Conservation (phyloP, 139 green algal genomes). For the Chlorella sp. region DNA sequence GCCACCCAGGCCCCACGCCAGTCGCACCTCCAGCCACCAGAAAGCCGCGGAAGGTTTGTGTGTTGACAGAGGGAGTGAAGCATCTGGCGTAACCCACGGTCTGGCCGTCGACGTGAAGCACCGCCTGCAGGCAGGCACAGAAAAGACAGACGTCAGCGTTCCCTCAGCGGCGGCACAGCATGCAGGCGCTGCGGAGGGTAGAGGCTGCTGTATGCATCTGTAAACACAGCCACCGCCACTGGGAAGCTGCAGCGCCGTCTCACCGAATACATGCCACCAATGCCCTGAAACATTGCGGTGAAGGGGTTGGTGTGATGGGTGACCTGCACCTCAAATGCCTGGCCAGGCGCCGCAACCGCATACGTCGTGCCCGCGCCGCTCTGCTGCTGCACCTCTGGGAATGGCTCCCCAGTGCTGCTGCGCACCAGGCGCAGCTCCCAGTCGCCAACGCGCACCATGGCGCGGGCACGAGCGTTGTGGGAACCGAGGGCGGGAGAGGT, state of each 20-base stretch:
- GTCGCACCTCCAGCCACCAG: not conserved
- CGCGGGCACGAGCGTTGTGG: too few relatives aligned
- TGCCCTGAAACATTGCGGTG: too few relatives aligned
- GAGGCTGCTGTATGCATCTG: too few relatives aligned
- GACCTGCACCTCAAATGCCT: not conserved
- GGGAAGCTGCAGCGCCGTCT: too few relatives aligned
- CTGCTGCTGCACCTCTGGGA: not conserved
- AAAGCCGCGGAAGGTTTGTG: not conserved
- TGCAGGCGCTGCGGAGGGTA: too few relatives aligned
- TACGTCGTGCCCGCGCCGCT: not conserved
- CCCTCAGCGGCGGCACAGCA: too few relatives aligned
- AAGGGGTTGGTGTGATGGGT: not conserved
- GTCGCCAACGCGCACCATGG: not conserved
- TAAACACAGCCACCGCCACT: too few relatives aligned
- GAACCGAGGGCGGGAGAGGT: not conserved
- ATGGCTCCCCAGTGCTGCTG: not conserved
- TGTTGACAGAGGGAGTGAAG: not conserved
- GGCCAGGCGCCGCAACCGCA: not conserved
- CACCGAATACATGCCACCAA: too few relatives aligned
- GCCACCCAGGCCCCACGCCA: not conserved
- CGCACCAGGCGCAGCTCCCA: conserved; percentile 15
- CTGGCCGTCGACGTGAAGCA: not conserved
- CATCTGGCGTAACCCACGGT: not conserved
- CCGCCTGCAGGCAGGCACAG: not conserved
- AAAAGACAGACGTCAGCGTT: too few relatives aligned